Conservation (phyloP, 352 stramenopile species). For the Phytopythium aichiense region DNA sequence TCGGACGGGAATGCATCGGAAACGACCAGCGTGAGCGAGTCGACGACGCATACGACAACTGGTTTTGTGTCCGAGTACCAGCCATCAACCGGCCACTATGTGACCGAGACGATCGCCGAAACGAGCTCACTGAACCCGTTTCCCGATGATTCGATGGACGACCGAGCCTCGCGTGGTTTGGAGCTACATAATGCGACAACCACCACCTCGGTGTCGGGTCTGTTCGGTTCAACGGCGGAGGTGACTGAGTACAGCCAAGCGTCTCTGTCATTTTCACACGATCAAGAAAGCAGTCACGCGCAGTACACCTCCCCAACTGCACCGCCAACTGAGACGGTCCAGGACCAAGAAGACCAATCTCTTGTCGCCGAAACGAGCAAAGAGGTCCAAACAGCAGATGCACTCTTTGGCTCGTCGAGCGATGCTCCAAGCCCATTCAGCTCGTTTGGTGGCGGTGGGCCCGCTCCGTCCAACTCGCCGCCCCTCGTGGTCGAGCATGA, state of each 20-base stretch:
- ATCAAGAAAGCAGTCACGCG: background rate
- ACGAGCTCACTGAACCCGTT: slow-evolving; percentile 1
- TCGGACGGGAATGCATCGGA: slow-evolving; percentile 61
- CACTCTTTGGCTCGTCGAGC: slow-evolving; percentile 55
- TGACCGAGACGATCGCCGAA: slow-evolving; percentile 19
- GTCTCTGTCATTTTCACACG: slow-evolving; percentile 1
- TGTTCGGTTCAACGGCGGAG: slow-evolving; percentile 1
- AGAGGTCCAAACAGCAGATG: slow-evolving; percentile 38
- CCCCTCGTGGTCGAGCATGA: slow-evolving; percentile 35
- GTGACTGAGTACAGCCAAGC: background rate
- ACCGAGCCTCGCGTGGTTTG: background rate
- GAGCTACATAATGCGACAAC: background rate
- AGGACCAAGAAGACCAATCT: background rate
- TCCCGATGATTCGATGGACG: slow-evolving; percentile 4
- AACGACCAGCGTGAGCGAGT: slow-evolving; percentile 49
- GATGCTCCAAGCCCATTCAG: slow-evolving; percentile 54
- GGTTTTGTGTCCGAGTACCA: slow-evolving; percentile 35
- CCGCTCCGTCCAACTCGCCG: slow-evolving; percentile 1
- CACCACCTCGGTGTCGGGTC: background rate
- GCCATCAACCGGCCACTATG: slow-evolving; percentile 29
- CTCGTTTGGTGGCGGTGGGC: slow-evolving; percentile 24
- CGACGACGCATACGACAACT: slow-evolving; percentile 28
- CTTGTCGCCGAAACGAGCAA: slow-evolving; percentile 11
- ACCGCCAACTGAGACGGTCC: background rate
- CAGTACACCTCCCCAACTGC: background rate